phyloP scores from a whole-genome alignment of 352 stramenopile species.

The Globisporangium nunn region DNA sequence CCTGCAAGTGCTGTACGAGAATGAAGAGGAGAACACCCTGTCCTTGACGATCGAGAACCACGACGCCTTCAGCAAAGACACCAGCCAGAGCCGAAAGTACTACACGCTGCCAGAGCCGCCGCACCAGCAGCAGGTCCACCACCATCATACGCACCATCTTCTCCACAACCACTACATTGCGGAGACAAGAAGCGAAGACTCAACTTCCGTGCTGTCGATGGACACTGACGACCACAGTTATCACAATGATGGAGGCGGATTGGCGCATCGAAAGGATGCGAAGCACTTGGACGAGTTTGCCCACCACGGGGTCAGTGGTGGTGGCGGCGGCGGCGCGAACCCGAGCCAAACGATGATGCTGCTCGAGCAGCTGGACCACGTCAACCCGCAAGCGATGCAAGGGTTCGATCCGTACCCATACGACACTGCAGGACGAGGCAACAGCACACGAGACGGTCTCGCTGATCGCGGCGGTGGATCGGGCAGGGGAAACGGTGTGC shows the following conservation, averaged over 20 bases:
- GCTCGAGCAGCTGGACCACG: constrained; percentile 77
- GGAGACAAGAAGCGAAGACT: constrained; percentile 14
- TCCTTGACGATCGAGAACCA: constrained; percentile 3
- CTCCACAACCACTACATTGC: constrained; percentile 7
- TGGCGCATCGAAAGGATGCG: constrained; percentile 5
- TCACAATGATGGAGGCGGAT: constrained; percentile 9
- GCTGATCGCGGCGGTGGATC: not conserved
- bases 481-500: constrained; percentile 10
- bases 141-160: constrained; percentile 1
- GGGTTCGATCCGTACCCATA: constrained; percentile 83
- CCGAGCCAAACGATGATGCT: constrained; percentile 70
- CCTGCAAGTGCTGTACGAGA: constrained; percentile 64
- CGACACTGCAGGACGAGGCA: constrained; percentile 32
- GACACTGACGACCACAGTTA: constrained; percentile 16
- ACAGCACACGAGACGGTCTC: not conserved
- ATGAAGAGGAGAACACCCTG: constrained; percentile 15
- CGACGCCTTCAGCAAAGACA: not conserved
- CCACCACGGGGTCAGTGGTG: not conserved
- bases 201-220: constrained; percentile 13
- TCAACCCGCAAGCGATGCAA: constrained; percentile 85
- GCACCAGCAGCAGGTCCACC: not conserved
- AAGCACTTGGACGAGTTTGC: constrained; percentile 13
- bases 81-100: constrained; percentile 2
- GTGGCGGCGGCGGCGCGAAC: constrained; percentile 14
- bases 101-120: constrained; percentile 2